phyloP scores from a whole-genome alignment of 2,329 filamentous ascomycete genomes.

The Daldinia eschscholtzii region DNA sequence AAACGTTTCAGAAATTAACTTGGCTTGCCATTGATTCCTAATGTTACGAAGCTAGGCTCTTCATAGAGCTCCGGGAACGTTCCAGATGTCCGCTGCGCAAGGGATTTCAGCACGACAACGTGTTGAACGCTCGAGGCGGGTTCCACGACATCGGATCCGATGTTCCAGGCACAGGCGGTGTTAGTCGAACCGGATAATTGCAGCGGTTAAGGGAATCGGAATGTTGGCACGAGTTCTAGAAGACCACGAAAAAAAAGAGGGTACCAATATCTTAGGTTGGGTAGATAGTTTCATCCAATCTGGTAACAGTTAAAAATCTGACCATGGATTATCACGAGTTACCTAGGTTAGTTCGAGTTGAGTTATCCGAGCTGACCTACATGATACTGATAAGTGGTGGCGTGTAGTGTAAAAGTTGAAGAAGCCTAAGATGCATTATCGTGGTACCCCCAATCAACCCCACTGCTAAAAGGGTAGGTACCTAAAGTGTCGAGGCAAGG shows the following conservation, averaged over 20 bases:
- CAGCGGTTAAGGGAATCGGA: constrained; percentile 22
- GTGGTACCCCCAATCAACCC: constrained; percentile 30
- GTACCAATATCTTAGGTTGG: constrained; percentile 7
- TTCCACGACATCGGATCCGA: constrained; percentile 38
- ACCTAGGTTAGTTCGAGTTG: constrained; percentile 9
- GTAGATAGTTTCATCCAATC: constrained; percentile 25
- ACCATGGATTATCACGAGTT: constrained; percentile 14
- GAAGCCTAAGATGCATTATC: constrained; percentile 10
- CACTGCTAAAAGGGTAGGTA: constrained; percentile 19
- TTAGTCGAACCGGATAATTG: constrained; percentile 32
- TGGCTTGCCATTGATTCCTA: constrained; percentile 1
- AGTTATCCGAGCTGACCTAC: constrained; percentile 13
- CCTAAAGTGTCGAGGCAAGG: constrained; percentile 4
- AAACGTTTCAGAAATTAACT: neutral
- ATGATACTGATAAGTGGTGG: constrained; percentile 32
- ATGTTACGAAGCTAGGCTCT: constrained; percentile 9
- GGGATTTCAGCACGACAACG: constrained; percentile 4
- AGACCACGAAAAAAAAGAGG: constrained; percentile 25
- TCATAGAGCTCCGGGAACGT: constrained; percentile 13
- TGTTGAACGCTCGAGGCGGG: constrained; percentile 19
- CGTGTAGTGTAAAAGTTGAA: constrained; percentile 13
- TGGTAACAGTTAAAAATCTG: constrained; percentile 24
- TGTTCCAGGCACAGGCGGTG: constrained; percentile 35
- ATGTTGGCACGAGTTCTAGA: constrained; percentile 33
- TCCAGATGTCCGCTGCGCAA: constrained; percentile 19